phyloP scores from a whole-genome alignment of 345 rosid species.

The Adansonia digitata region DNA sequence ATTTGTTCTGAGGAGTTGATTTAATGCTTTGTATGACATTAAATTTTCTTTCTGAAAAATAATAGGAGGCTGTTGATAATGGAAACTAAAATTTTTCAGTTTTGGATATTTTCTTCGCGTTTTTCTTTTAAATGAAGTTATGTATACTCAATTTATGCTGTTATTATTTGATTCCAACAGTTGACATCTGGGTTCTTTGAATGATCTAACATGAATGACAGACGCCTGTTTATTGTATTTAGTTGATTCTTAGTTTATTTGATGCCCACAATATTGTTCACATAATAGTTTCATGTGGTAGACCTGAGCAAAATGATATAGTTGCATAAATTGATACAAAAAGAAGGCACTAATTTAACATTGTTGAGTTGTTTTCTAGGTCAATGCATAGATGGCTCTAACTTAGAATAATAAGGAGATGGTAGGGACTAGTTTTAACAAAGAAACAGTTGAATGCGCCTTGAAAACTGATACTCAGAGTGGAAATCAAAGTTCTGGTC shows the following conservation, averaged over 20 bases:
- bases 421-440: slow-evolving; percentile 24
- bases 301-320: not conserved
- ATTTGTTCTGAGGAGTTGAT: not conserved
- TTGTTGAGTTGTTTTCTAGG: not conserved
- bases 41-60: not conserved
- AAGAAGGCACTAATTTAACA: not conserved
- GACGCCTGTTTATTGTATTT: not conserved
- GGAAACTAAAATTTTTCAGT: not conserved
- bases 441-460: slow-evolving; percentile 15
- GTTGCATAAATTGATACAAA: not conserved
- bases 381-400: slow-evolving; percentile 12
- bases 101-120: not conserved
- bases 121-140: not conserved
- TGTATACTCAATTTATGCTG: not conserved
- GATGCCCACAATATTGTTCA: not conserved
- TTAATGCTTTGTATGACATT: not conserved
- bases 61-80: not conserved
- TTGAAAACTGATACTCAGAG: slow-evolving; percentile 15
- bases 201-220: not conserved
- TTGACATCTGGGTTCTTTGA: not conserved
- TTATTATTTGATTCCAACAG: not conserved
- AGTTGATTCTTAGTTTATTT: not conserved
- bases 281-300: not conserved
- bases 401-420: slow-evolving; percentile 28
- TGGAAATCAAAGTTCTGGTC: slow-evolving; percentile 22